Evolutionary conservation across 768 basidiomycete species (phyloP).

Genomic region (Amanita jacksonii): DNA sequence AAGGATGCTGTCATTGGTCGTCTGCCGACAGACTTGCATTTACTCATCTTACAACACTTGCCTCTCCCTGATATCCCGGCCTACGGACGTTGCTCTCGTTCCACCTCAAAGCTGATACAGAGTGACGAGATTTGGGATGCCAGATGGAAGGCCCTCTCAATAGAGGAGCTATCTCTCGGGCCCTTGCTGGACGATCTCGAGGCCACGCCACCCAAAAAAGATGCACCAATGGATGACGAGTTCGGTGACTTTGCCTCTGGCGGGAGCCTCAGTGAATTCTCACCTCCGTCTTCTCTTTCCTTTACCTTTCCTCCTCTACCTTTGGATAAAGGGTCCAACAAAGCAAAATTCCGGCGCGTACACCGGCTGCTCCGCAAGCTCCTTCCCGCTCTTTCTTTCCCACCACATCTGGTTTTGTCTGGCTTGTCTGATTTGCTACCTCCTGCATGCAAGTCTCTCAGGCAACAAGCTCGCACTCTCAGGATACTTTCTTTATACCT

Average conservation of each 20-base stretch:
- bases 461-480: constrained; percentile 57
- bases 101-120: constrained; percentile 50
- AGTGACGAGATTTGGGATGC: constrained; percentile 75
- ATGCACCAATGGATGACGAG: constrained; percentile 63
- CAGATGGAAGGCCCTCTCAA: constrained; percentile 51
- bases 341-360: constrained; percentile 55
- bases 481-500: constrained; percentile 70
- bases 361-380: constrained; percentile 57
- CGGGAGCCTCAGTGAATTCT: constrained; percentile 34
- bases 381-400: constrained; percentile 42
- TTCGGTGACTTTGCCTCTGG: constrained; percentile 76
- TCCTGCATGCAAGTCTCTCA: constrained; percentile 25
- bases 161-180: constrained; percentile 28
- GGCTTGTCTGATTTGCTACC: constrained; percentile 37
- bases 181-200: constrained; percentile 55
- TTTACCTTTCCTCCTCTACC: constrained; percentile 3
- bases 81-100: constrained; percentile 59
- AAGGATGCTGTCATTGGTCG: constrained; percentile 50
- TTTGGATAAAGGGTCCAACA: constrained; percentile 29
- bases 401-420: constrained; percentile 61
- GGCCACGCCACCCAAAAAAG: constrained; percentile 20
- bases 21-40: constrained; percentile 70
- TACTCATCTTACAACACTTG: constrained; percentile 61
- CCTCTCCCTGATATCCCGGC: constrained; percentile 75
- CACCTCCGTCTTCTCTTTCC: constrained; percentile 7